Evolutionary conservation across 257 asterid species (phyloP).

Genomic region (Jasminum sambac): DNA sequence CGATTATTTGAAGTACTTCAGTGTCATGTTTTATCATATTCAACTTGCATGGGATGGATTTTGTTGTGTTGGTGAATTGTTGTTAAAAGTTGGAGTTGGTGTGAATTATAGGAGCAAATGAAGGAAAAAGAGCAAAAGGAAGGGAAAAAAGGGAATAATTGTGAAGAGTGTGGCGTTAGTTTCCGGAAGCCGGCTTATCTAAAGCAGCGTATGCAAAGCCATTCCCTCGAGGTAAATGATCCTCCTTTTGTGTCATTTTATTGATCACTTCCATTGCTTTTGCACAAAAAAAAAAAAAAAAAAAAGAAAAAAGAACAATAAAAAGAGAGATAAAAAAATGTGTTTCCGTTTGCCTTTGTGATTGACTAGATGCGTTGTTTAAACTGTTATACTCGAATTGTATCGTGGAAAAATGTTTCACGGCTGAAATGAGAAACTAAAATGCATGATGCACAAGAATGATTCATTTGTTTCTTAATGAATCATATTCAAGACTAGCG

Average conservation of each 20-base stretch:
- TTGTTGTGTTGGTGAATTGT: neutral
- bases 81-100: neutral
- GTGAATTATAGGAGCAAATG: constrained; percentile 42
- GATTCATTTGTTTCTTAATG: neutral
- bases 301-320: too few species aligned
- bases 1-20: neutral
- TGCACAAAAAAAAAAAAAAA: too few species aligned
- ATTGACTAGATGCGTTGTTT: neutral
- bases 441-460: neutral
- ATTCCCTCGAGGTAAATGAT: constrained; percentile 63
- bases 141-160: constrained; percentile 40
- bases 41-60: neutral
- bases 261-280: neutral
- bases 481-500: neutral
- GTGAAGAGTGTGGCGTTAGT: constrained; percentile 69
- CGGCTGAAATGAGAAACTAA: neutral
- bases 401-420: neutral
- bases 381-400: neutral
- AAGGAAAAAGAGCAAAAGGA: constrained; percentile 29
- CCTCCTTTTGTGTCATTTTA: neutral
- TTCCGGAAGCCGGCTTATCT: constrained; percentile 81
- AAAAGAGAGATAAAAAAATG: too few species aligned
- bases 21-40: neutral
- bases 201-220: constrained; percentile 90
- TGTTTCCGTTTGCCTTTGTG: neutral